Evolutionary conservation across 805 yeast genomes (phyloP), one percentile per base, ranked within the genome.

Genomic region (Teunomyces tritomae): DNA sequence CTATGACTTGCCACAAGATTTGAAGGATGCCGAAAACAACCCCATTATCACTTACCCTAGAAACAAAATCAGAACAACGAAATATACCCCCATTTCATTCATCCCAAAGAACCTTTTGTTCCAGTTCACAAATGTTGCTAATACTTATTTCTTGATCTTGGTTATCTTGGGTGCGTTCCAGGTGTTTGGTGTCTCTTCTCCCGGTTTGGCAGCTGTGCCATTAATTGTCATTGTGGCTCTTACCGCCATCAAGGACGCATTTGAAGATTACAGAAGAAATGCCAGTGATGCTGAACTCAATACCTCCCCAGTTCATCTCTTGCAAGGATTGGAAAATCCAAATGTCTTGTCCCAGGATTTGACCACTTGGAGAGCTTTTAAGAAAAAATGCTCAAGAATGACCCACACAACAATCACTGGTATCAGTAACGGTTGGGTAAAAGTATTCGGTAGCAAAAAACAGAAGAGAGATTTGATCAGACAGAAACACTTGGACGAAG

Each of bases 191-290:
- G 90, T 85, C 16, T 74, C 79, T 28, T 74, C 73, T 49, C 90
- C 94, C 0, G 92, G 82, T 1, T 70, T 87, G 58, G 85, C 87
- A 16, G 87, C 90, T 2, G 91, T 86, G 29, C 95, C 95, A 2
- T 78, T 87, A 61, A 84, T 86, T 62, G 91, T 87, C 47, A 86
- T 87, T 70, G 90, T 87, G 14, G 72, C 75, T 46, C 70, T 87
- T 53, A 87, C 94, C 2, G 91, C 89, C 4, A 61, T 83, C 52
- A 84, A 85, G 58, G 94, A 87, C 65, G 91, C 85, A 0, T 72
- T 87, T 55, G 95, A 87, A 65, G 95, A 87, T 63, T 84, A 79
- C 53, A 74, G 87, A 49, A 76, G 95, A 57, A 78, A 79, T 2
- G 56, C 73, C 2, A 78, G 82, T 34, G 95, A 87, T 63, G 68